These are phyloP conservation scores for Phalaenopsis equestris DNA, from an alignment of 106 monocot species.

Conservation along the genomic window DNA sequence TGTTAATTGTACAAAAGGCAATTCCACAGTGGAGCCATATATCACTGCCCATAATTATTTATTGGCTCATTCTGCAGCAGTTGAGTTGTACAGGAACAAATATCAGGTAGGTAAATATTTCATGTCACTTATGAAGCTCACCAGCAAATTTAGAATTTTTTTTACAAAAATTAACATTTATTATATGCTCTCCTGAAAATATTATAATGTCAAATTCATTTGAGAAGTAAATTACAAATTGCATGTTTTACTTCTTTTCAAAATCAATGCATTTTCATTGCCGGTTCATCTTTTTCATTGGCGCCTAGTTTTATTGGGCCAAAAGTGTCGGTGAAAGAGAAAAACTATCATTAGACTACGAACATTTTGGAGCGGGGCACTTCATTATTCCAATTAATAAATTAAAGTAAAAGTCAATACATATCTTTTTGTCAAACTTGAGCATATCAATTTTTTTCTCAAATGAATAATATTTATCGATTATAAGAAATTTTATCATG, in stretches of 20 bases:
- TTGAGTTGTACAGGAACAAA: constrained; percentile 30
- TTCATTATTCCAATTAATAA: background rate
- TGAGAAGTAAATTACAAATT: background rate
- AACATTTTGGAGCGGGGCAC: background rate
- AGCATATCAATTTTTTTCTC: background rate
- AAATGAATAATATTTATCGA: background rate
- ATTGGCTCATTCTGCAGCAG: constrained; percentile 39
- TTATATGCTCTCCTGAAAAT: background rate
- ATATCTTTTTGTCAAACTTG: background rate
- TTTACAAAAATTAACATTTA: background rate
- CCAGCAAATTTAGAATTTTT: background rate
- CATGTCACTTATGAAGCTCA: background rate
- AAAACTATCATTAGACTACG: background rate
- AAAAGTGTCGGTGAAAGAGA: background rate
- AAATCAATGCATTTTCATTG: background rate
- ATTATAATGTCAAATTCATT: background rate
- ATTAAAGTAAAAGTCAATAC: background rate
- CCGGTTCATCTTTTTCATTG: background rate
- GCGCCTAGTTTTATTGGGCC: background rate
- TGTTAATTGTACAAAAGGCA: constrained; percentile 33
- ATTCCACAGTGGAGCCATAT: constrained; percentile 60
- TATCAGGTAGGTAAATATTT: constrained; percentile 32
- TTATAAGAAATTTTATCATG: background rate
- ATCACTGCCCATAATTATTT: constrained; percentile 31
- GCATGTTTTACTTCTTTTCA: background rate